Evolutionary conservation across 2,329 filamentous ascomycete genomes (phyloP).

Genomic region (Rachicladosporium sp.): DNA sequence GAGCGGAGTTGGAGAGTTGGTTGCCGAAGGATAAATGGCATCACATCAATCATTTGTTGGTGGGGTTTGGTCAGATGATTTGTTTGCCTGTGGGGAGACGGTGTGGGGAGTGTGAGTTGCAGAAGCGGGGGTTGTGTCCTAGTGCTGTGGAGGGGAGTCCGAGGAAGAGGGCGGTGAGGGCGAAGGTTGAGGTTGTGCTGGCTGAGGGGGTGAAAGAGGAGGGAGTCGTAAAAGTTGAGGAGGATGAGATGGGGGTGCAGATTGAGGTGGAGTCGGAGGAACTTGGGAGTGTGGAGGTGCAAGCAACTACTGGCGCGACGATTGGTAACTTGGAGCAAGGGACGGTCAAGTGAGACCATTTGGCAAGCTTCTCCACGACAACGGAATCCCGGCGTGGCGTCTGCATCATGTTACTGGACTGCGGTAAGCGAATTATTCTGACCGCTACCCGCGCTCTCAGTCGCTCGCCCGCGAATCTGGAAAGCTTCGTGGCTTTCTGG

Average conservation of each 20-base stretch:
- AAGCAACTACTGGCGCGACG: slow-evolving; percentile 3
- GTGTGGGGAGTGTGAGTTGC: slow-evolving; percentile 75
- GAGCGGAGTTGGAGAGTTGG: slow-evolving; percentile 65
- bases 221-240: slow-evolving; percentile 16
- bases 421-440: no score
- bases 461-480: no score
- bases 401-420: no score
- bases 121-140: slow-evolving; percentile 54
- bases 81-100: slow-evolving; percentile 67
- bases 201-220: slow-evolving; percentile 11
- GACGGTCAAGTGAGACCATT: no score
- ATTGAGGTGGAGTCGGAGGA: slow-evolving; percentile 18
- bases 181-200: slow-evolving; percentile 21
- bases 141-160: slow-evolving; percentile 29
- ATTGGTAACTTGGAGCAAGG: no score
- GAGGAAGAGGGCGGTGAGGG: slow-evolving; percentile 39
- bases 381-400: no score
- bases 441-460: no score
- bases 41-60: slow-evolving; percentile 81
- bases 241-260: slow-evolving; percentile 16
- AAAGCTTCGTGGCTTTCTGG: no score
- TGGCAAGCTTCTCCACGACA: no score
- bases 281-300: slow-evolving; percentile 12
- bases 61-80: slow-evolving; percentile 77
- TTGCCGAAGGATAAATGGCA: slow-evolving; percentile 75